Evolutionary conservation across 2,329 filamentous ascomycete genomes (phyloP), one percentile per base, ranked within the genome.

Genomic region (Neopestalotiopsis sp.): DNA sequence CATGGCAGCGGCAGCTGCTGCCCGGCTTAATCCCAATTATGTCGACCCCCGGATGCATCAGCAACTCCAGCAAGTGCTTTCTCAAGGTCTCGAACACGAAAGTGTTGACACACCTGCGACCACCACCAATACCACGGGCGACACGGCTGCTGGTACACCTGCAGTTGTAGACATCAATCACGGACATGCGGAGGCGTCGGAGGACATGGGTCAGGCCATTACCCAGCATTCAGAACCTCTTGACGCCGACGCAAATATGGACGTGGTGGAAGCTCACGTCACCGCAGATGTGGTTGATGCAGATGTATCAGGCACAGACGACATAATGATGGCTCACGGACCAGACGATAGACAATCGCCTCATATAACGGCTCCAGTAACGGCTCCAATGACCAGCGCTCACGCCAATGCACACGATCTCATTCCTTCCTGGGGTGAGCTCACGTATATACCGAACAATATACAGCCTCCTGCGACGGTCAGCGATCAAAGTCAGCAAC

Each of bases 1-100:
- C 1, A 86, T 89, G 69, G 87, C 88, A 1, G 87, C 84, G 20
- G 87, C 87, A 0, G 88, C 86, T 1, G 82, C 87, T 0, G 87
- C 87, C 59, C 85, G 87, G 59, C 78, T 90, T 4, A 85, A 87
- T 62, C 83, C 85, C 1, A 83, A 84, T 0, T 83, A 89, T 24
- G 82, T 90, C 65, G 87, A 90, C 69, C 86, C 87, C 1, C 83
- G 85, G 67, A 77, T 86, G 45, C 62, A 58, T 4, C 28, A 49
- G 6, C 42, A 49, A 10, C 38, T 62, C 9, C 57, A 63, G 38
- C 59, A 40, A 9, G 59, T 20, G 10, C 59, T 62, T 6, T 40
- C 59, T 10, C n/a, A 65, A 56, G 20, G 40, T 65, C 28, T 40
- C 20, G 40, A 42, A 34, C 40, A 59, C 32, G 17, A 17, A 4